Conservation (phyloP, 345 rosid genomes). For the Eucalyptus shirleyi region DNA sequence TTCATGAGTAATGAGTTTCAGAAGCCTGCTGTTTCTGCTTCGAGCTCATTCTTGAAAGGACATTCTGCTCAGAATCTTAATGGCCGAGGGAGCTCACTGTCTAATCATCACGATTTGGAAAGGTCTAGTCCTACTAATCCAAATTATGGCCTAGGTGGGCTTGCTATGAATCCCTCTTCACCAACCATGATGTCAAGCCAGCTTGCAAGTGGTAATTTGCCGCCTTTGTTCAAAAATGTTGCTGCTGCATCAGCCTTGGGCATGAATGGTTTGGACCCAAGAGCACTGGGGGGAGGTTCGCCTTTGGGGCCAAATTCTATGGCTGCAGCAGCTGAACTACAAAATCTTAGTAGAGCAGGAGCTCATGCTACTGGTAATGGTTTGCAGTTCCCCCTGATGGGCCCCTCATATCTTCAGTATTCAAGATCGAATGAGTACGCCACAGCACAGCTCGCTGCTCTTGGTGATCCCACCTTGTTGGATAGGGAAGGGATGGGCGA, state of each 20-base stretch:
- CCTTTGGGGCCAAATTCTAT: constrained; percentile 26
- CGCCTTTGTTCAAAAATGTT: constrained; percentile 38
- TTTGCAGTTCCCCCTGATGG: constrained; percentile 27
- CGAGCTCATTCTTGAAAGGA: constrained; percentile 20
- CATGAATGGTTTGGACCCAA: constrained; percentile 32
- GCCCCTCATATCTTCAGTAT: constrained; percentile 33
- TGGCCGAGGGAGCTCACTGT: constrained; percentile 26
- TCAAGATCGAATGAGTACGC: constrained; percentile 34
- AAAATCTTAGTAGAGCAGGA: constrained; percentile 21
- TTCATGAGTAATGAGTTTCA: constrained; percentile 5
- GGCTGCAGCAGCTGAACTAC: constrained; percentile 35
- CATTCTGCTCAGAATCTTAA: constrained; percentile 15
- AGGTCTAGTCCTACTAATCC: constrained; percentile 21
- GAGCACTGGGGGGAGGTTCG: constrained; percentile 12
- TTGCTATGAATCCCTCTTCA: constrained; percentile 24
- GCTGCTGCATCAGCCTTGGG: constrained; percentile 44
- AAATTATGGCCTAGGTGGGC: constrained; percentile 30
- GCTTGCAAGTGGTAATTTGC: constrained; percentile 28
- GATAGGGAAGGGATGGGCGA: constrained; percentile 26
- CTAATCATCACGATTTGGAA: constrained; percentile 13
- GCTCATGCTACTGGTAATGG: constrained; percentile 22
- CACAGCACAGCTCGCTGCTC: constrained; percentile 38
- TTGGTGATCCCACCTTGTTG: constrained; percentile 19
- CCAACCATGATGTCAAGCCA: constrained; percentile 33
- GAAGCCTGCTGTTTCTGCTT: constrained; percentile 5